Evolutionary conservation across 2,329 filamentous ascomycete genomes (phyloP), one percentile per base, ranked within the genome.

Genomic region (Bipolaris bicolor): DNA sequence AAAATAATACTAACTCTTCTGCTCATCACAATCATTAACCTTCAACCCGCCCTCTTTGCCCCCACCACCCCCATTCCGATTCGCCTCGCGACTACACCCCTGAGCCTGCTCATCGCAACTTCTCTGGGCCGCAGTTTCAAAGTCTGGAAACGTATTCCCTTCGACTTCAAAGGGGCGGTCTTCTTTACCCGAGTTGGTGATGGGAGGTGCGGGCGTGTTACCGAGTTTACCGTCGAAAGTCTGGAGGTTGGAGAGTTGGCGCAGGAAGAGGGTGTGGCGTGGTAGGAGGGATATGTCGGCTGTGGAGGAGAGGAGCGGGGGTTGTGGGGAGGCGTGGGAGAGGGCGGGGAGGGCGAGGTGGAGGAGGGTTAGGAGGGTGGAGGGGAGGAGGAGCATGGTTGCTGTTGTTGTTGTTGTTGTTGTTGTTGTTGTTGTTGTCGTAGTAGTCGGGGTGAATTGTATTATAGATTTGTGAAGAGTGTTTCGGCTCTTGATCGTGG

Each of bases 81-180:
- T 77, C 40, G 73, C 73, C 48, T 48, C 44, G 31, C 61, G 11
- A 31, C 81, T 77, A 70, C 87, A 90, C 7, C 72, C 74, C 68
- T 87, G 86, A 73, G 86, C 83, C 78, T 89, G 85, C 46, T 86
- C 82, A 60, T 86, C 82, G 67, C 87, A 90, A 24, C 85, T 83
- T 45, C 87, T 80, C 75, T 87, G 82, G 36, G 81, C 78, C 16
- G 87, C 88, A 1, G 80, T 80, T 5, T 73, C 75, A 64, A 84
- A 78, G 67, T 83, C 82, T 20, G 82, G 80, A 70, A 90, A 89
- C 7, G 68, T 73, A 22, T 68, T 58, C 3, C 70, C 71, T 1
- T 68, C 70, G 3, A 76, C 74, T 3, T 45, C 31, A 43, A 76
- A 76, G 7, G 72, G 72, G 0, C 73, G 24, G 80, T 86, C 77